Evolutionary conservation across 2,329 filamentous ascomycete genomes (phyloP).

Genomic region (Fusarium agapanthi): DNA sequence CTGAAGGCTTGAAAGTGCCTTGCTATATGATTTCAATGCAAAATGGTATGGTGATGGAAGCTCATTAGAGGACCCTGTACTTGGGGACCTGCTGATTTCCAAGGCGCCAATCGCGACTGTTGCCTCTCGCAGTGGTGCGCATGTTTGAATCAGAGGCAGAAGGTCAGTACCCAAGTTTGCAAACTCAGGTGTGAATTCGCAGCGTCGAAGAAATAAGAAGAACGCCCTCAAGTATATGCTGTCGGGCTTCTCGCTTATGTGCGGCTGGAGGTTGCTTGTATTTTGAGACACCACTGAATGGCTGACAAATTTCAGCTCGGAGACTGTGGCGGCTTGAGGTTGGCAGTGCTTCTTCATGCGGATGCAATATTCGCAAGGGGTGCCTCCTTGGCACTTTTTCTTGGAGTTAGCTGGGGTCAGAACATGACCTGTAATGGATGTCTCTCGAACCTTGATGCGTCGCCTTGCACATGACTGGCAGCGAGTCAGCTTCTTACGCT

Average conservation of each 20-base stretch:
- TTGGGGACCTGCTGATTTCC: constrained; percentile 32
- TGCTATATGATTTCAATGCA: constrained; percentile 33
- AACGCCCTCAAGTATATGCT: constrained; percentile 27
- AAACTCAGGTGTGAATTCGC: constrained; percentile 33
- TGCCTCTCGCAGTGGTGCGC: constrained; percentile 21
- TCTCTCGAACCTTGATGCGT: constrained; percentile 38
- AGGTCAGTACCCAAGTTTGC: constrained; percentile 4
- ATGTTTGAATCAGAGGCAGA: constrained; percentile 26
- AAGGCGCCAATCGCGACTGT: constrained; percentile 41
- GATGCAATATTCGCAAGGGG: constrained; percentile 41
- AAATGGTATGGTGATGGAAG: neutral
- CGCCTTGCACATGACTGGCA: constrained; percentile 40
- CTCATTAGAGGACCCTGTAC: neutral
- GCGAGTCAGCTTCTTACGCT: constrained; percentile 36
- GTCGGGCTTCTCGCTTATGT: neutral
- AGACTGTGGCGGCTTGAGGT: neutral
- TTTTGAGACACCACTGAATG: neutral
- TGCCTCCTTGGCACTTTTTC: constrained; percentile 38
- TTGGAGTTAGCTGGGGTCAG: no score
- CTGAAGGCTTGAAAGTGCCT: constrained; percentile 26
- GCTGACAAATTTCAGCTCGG: constrained; percentile 15
- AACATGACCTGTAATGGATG: no score
- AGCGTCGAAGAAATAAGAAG: constrained; percentile 18
- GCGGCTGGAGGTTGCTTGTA: neutral
- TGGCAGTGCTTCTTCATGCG: constrained; percentile 38